Evolutionary conservation across 352 stramenopile genomes (phyloP).

Genomic region (Phytophthora sp.): DNA sequence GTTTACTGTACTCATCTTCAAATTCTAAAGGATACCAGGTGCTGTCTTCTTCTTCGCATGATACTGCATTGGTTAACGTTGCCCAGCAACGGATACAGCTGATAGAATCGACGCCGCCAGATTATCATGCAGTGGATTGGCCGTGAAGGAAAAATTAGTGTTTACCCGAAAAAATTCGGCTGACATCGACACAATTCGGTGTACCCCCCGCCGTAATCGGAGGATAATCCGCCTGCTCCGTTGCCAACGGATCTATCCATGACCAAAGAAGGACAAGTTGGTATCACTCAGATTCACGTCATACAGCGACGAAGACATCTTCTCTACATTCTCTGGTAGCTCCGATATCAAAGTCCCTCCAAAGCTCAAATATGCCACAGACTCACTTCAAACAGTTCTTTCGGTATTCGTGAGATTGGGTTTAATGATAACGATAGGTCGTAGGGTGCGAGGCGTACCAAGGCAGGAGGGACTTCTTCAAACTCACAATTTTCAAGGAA

Average conservation of each 20-base stretch:
- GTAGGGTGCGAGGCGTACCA: slow-evolving; percentile 26
- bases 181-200: slow-evolving; percentile 17
- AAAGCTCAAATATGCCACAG: slow-evolving; percentile 32
- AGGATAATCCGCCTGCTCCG: neutral
- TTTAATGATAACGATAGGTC: slow-evolving; percentile 35
- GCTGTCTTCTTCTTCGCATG: neutral
- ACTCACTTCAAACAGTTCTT: slow-evolving; percentile 39
- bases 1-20: slow-evolving; percentile 21
- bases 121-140: neutral
- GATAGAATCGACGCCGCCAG: neutral
- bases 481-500: slow-evolving; percentile 9
- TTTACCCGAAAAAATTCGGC: slow-evolving; percentile 11
- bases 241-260: slow-evolving; percentile 30
- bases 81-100: slow-evolving; percentile 1
- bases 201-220: slow-evolving; percentile 28
- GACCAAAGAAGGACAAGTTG: slow-evolving; percentile 32
- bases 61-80: slow-evolving; percentile 4
- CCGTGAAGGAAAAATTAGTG: neutral
- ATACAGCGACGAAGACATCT: slow-evolving; percentile 24
- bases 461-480: neutral
- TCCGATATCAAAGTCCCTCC: slow-evolving; percentile 24
- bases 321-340: slow-evolving; percentile 24
- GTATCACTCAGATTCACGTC: slow-evolving; percentile 38
- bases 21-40: slow-evolving; percentile 12
- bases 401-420: slow-evolving; percentile 23